Conservation (phyloP, 306 rosid species). For the Prunus davidiana region DNA sequence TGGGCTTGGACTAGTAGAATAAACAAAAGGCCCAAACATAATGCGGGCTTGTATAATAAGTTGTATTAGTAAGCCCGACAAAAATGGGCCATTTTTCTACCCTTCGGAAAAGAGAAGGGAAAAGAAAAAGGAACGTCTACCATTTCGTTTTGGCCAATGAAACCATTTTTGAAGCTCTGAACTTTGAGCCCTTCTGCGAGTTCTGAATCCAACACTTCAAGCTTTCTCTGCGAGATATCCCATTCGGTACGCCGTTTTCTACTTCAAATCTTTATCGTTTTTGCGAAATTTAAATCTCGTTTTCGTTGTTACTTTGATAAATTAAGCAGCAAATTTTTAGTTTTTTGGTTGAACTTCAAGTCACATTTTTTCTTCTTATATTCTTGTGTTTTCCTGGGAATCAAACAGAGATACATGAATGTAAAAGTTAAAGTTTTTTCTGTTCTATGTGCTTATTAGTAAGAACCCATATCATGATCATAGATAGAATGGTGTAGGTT, state of each 20-base stretch:
- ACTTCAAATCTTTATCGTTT: not conserved
- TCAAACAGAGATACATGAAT: constrained; percentile 5
- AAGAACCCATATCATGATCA: not conserved
- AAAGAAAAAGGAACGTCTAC: not conserved
- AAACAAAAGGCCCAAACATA: not conserved
- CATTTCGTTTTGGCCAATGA: not conserved
- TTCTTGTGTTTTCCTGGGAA: not conserved
- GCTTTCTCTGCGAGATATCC: not conserved
- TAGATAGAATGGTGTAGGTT: not conserved
- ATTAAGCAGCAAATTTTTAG: not conserved
- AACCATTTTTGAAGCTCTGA: not conserved
- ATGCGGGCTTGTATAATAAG: not conserved
- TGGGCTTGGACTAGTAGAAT: not conserved
- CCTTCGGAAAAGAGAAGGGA: not conserved
- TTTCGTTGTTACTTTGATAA: not conserved
- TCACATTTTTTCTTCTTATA: not conserved
- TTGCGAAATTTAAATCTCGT: not conserved
- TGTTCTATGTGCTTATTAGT: not conserved
- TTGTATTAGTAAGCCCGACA: not conserved
- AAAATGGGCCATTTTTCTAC: not conserved
- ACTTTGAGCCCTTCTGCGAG: not conserved
- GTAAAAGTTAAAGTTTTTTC: not conserved
- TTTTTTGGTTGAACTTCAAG: not conserved
- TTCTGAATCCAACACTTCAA: not conserved
- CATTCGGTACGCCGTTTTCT: not conserved